Evolutionary conservation across 1,139 yeast genomes (phyloP), one percentile per base, ranked within the genome.

Genomic region (Sugiyamaella neomexicana): DNA sequence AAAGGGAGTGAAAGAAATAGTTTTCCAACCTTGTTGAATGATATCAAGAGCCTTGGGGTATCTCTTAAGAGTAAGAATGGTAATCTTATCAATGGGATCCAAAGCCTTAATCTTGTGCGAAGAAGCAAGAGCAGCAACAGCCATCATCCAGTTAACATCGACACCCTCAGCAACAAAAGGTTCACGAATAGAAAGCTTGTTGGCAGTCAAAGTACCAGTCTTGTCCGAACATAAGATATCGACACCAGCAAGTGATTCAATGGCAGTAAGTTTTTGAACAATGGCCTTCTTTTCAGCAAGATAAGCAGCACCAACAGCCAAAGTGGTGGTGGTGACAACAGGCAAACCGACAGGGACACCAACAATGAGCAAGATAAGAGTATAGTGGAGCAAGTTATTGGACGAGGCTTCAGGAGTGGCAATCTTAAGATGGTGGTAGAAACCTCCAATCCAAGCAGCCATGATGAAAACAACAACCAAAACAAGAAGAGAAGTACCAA

Each of bases 311-410:
- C 95, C 95, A 75, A 87, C 95, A 76, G 95, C 95, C 93, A 87
- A 85, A 75, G 95, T 87, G 71, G 95, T 87, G 80, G 95, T 87
- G 67, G 87, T 95, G 70, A 87, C 95, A 74, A 93, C 95, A 76
- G 95, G 95, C 75, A 87, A 82, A 85, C 95, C 95, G 68, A 87
- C 96, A 76, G 96, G 96, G 66, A 88, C 96, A 86, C 96, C 96
- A 71, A 88, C 83, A 76, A 87, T 86, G 79, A 93, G 85, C 74
- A 87, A 86, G 69, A 91, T 95, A 75, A 89, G 78, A 69, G 95
- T 84, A 85, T 80, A 81, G 77, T 86, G 79, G 72, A 83, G 77
- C 76, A 85, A 80, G 67, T 63, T 68, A 63, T 66, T 66, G 43
- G 66, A 62, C 41, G 67, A 59, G 65, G 62, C 59, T 62, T 69